These are phyloP conservation scores for Aspergillus glaucus DNA, from an alignment of 2,329 filamentous ascomycete species.

Conservation along the genomic window DNA sequence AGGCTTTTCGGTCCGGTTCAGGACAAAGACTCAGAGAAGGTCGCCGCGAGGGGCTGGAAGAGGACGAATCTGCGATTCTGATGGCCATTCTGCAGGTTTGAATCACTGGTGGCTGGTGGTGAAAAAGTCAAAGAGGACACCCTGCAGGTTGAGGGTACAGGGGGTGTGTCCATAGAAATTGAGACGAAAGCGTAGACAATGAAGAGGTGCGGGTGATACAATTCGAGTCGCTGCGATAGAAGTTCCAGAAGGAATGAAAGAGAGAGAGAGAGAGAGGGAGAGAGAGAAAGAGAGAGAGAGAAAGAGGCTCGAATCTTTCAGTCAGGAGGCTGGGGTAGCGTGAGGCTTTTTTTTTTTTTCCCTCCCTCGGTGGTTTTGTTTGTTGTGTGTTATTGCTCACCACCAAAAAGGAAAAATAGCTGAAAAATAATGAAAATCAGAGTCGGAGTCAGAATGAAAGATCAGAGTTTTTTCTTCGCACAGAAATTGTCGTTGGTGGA, in stretches of 20 bases:
- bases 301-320: neutral
- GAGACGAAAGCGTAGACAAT: neutral
- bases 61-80: constrained; percentile 34
- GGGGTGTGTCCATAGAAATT: constrained; percentile 29
- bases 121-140: constrained; percentile 29
- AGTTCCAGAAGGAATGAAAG: neutral
- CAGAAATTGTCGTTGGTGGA: no score
- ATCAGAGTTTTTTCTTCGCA: no score
- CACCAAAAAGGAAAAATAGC: no score
- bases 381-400: neutral
- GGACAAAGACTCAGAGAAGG: constrained; percentile 24
- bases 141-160: constrained; percentile 20
- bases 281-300: constrained; percentile 4
- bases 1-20: neutral
- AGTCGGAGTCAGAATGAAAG: neutral
- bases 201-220: neutral
- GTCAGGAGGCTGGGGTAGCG: constrained; percentile 4
- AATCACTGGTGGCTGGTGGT: constrained; percentile 20
- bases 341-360: neutral
- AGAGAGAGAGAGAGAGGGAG: constrained; percentile 4
- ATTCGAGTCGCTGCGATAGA: neutral
- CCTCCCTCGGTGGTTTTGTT: neutral
- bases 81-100: constrained; percentile 34
- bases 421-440: neutral
- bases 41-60: constrained; percentile 26